Evolutionary conservation across 805 yeast genomes (phyloP).

Genomic region (Kuraishia molischiana): DNA sequence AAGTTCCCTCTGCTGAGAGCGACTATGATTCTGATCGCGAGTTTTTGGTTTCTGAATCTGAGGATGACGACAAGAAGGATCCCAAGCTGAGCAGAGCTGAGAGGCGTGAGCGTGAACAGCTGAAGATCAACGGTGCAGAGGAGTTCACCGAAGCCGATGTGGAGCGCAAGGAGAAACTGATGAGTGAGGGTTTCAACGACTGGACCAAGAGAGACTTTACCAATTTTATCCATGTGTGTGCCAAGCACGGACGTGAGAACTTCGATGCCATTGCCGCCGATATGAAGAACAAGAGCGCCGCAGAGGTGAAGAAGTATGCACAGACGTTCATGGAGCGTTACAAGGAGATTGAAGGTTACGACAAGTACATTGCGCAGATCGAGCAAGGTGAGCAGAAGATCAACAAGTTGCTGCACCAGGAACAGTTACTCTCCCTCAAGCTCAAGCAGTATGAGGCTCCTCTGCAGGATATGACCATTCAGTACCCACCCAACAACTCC

Average conservation of each 20-base stretch:
- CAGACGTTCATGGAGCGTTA: constrained; percentile 73
- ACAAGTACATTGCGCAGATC: constrained; percentile 68
- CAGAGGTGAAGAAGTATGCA: constrained; percentile 73
- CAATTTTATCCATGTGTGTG: constrained; percentile 63
- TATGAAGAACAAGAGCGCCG: constrained; percentile 69
- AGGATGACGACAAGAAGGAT: constrained; percentile 14
- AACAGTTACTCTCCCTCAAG: constrained; percentile 70
- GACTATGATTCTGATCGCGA: constrained; percentile 45
- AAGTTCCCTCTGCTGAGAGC: constrained; percentile 49
- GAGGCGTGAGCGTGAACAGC: constrained; percentile 31
- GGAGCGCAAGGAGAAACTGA: constrained; percentile 44
- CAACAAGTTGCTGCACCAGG: constrained; percentile 53
- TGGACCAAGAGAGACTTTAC: constrained; percentile 89
- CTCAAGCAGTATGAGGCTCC: constrained; percentile 66
- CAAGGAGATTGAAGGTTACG: constrained; percentile 81
- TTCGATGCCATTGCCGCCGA: constrained; percentile 64
- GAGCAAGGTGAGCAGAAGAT: constrained; percentile 86
- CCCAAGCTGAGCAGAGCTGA: constrained; percentile 22
- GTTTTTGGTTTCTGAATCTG: constrained; percentile 24
- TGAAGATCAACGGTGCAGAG: constrained; percentile 66
- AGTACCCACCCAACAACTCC: constrained; percentile 70
- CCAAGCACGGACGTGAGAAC: constrained; percentile 75
- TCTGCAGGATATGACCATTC: constrained; percentile 62
- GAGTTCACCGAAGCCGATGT: constrained; percentile 81
- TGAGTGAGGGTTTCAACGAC: constrained; percentile 60